These are phyloP conservation scores for Leccinum boreale DNA, from an alignment of 768 basidiomycete species.

Conservation along the genomic window DNA sequence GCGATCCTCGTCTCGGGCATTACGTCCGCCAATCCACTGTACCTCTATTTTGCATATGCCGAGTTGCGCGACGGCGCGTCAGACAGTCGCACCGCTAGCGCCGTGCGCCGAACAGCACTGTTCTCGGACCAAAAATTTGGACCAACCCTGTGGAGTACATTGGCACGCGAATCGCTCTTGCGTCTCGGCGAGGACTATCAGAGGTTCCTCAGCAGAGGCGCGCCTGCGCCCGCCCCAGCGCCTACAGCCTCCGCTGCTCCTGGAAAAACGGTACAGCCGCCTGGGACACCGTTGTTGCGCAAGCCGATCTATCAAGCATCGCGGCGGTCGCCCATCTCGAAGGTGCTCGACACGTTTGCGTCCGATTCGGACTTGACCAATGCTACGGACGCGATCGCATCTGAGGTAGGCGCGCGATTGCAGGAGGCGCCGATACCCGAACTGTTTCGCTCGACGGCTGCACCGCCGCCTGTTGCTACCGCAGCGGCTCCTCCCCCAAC, in stretches of 20 bases:
- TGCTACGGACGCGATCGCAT: constrained; percentile 46
- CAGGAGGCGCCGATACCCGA: constrained; percentile 41
- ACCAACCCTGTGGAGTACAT: constrained; percentile 59
- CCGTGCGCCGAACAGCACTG: constrained; percentile 48
- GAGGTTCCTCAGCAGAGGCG: constrained; percentile 56
- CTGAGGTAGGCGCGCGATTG: constrained; percentile 24
- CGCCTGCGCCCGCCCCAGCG: constrained; percentile 21
- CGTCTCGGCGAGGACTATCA: constrained; percentile 70
- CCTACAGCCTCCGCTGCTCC: constrained; percentile 24
- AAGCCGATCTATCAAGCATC: constrained; percentile 39
- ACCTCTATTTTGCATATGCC: constrained; percentile 62
- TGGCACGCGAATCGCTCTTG: constrained; percentile 57
- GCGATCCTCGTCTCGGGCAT: constrained; percentile 62
- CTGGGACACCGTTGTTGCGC: constrained; percentile 36
- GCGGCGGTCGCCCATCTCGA: constrained; percentile 47
- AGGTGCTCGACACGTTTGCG: constrained; percentile 53
- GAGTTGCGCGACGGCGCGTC: constrained; percentile 55
- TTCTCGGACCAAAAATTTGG: constrained; percentile 69
- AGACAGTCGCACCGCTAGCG: constrained; percentile 39
- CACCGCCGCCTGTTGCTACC: constrained; percentile 11
- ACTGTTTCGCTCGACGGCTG: constrained; percentile 44
- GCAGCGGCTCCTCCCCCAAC: constrained; percentile 2
- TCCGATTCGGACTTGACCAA: constrained; percentile 56
- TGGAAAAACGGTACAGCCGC: constrained; percentile 28
- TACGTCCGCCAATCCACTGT: constrained; percentile 48